Conservation (phyloP, 768 basidiomycete genomes). For the Brasilioporus rufonigricans region DNA sequence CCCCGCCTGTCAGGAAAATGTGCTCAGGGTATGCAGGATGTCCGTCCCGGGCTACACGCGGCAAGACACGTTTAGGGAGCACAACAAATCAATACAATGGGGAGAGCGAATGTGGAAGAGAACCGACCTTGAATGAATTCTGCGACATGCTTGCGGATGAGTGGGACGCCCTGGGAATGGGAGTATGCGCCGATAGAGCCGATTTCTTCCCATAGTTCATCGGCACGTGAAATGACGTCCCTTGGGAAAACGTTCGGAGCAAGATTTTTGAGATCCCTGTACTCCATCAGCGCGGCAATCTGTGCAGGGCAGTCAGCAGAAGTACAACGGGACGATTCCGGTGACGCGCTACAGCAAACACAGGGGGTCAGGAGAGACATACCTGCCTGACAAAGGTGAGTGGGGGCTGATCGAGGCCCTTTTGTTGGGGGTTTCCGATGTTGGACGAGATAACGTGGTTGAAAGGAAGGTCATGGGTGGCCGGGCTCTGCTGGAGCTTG, state of each 20-base stretch:
- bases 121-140: slow-evolving; percentile 80
- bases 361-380: slow-evolving; percentile 21
- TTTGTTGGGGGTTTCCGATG: slow-evolving; percentile 98
- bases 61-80: not conserved
- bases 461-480: slow-evolving; percentile 68
- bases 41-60: slow-evolving; percentile 76
- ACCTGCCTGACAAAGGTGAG: slow-evolving; percentile 94
- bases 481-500: slow-evolving; percentile 52
- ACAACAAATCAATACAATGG: slow-evolving; percentile 4
- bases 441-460: slow-evolving; percentile 89
- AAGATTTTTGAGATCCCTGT: slow-evolving; percentile 77
- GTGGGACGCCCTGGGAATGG: slow-evolving; percentile 88
- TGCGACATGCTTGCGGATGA: slow-evolving; percentile 86
- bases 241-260: slow-evolving; percentile 78
- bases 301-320: slow-evolving; percentile 28
- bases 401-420: slow-evolving; percentile 88
- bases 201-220: slow-evolving; percentile 77
- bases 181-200: slow-evolving; percentile 95
- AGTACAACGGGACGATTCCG: not conserved
- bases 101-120: not conserved
- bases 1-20: slow-evolving; percentile 95
- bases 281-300: slow-evolving; percentile 92
- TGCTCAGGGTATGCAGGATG: slow-evolving; percentile 75
- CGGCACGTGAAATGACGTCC: slow-evolving; percentile 83
- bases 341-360: not conserved